Percentiles rank a stretch among this genome's conserved stretches.
These are phyloP conservation scores for Parietaria judaica DNA, from an alignment of 306 rosid species.

Conservation along the genomic window DNA sequence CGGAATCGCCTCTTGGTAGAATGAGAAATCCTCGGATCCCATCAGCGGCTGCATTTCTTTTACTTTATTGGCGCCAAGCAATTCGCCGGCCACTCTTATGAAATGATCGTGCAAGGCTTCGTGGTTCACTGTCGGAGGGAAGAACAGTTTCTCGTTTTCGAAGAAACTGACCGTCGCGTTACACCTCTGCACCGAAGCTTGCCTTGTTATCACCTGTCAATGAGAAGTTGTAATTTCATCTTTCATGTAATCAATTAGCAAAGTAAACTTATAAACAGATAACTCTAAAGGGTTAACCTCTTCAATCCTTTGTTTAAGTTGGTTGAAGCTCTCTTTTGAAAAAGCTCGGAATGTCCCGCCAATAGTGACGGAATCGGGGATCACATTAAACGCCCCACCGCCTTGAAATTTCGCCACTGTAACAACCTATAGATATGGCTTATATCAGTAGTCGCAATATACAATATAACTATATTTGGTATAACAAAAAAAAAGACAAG, in stretches of 20 bases:
- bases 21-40: conserved; percentile 71
- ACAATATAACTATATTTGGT: neutral
- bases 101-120: conserved; percentile 48
- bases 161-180: conserved; percentile 58
- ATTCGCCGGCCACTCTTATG: conserved; percentile 36
- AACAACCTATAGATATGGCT: conserved; percentile 44
- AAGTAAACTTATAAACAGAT: too few relatives aligned
- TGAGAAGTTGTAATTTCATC: neutral
- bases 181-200: conserved; percentile 80
- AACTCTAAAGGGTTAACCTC: conserved; percentile 31
- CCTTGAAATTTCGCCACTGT: conserved; percentile 64
- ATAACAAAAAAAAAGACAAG: neutral
- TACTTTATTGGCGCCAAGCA: conserved; percentile 50
- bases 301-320: conserved; percentile 46
- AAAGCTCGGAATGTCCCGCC: conserved; percentile 86
- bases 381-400: conserved; percentile 75
- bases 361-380: conserved; percentile 76
- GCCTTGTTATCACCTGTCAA: conserved; percentile 58
- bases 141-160: conserved; percentile 17
- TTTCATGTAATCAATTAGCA: too few relatives aligned
- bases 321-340: conserved; percentile 24
- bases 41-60: conserved; percentile 31
- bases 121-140: conserved; percentile 48
- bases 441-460: neutral
- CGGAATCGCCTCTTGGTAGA: conserved; percentile 69